Evolutionary conservation across 441 rosid species (phyloP).

Genomic region (Corymbia calophylla): DNA sequence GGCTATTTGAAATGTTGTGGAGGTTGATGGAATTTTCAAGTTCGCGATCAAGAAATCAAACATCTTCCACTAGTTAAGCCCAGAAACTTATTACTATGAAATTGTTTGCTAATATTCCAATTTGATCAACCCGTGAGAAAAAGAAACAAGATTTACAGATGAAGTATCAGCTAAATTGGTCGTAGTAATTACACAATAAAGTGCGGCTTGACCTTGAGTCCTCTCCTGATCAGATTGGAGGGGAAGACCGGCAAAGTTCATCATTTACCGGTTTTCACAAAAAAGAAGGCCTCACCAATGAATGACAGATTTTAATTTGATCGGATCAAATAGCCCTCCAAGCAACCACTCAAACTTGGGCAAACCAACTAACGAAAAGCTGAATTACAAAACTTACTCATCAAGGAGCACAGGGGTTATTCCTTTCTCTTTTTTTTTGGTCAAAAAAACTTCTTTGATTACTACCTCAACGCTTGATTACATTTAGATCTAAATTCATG

Average conservation of each 20-base stretch:
- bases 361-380: background rate
- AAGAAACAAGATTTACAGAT: background rate
- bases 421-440: background rate
- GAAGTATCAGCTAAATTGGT: background rate
- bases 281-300: background rate
- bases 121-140: background rate
- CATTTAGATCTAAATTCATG: too few relatives aligned
- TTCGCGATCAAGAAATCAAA: background rate
- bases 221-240: background rate
- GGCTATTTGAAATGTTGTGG: background rate
- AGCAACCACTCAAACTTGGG: background rate
- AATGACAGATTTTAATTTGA: background rate
- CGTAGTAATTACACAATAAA: background rate
- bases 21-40: background rate
- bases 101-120: background rate
- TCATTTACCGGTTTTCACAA: background rate
- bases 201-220: background rate
- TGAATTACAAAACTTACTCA: background rate
- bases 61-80: background rate
- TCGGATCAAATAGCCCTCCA: background rate
- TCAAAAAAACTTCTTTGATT: too few relatives aligned
- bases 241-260: background rate
- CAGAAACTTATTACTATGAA: background rate
- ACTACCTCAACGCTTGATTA: too few relatives aligned
- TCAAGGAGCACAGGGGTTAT: background rate